Conservation (phyloP, 495 filamentous ascomycete species). For the Xylaria palmicola region DNA sequence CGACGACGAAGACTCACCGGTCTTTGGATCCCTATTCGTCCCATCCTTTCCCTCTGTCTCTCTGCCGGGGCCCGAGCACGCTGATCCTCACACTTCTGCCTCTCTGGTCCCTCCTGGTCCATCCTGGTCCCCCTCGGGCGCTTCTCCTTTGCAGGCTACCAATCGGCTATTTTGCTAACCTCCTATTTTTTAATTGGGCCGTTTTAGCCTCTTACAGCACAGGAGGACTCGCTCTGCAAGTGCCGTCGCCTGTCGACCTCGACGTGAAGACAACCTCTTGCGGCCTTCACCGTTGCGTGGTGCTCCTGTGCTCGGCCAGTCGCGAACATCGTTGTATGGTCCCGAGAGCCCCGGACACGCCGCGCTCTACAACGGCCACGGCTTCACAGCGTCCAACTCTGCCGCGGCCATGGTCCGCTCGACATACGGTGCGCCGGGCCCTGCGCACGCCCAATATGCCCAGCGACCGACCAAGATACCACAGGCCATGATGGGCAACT, state of each 20-base stretch:
- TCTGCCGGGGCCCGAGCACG: background rate
- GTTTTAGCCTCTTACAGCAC: slow-evolving; percentile 19
- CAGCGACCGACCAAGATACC: slow-evolving; percentile 21
- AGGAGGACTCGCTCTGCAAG: slow-evolving; percentile 23
- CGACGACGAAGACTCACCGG: background rate
- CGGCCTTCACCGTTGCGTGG: slow-evolving; percentile 8
- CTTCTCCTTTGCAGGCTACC: slow-evolving; percentile 14
- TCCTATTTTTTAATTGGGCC: slow-evolving; percentile 15
- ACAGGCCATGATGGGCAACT: slow-evolving; percentile 27
- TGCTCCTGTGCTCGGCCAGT: background rate
- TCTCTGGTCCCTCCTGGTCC: slow-evolving; percentile 18
- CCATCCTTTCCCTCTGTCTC: background rate
- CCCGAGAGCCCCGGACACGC: slow-evolving; percentile 16
- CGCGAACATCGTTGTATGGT: slow-evolving; percentile 13
- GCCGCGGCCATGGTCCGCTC: slow-evolving; percentile 19
- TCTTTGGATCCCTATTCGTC: background rate
- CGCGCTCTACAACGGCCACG: slow-evolving; percentile 19
- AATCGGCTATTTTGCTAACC: slow-evolving; percentile 22
- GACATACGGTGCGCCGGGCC: slow-evolving; percentile 18
- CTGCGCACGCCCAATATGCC: slow-evolving; percentile 18
- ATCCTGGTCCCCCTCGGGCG: too few relatives aligned
- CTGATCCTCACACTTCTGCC: slow-evolving; percentile 27
- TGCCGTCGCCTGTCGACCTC: slow-evolving; percentile 14
- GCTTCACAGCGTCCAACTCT: background rate
- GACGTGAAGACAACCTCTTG: slow-evolving; percentile 19